phyloP scores from a whole-genome alignment of 1,284 basidiomycete species.

The Austropuccinia psidii region DNA sequence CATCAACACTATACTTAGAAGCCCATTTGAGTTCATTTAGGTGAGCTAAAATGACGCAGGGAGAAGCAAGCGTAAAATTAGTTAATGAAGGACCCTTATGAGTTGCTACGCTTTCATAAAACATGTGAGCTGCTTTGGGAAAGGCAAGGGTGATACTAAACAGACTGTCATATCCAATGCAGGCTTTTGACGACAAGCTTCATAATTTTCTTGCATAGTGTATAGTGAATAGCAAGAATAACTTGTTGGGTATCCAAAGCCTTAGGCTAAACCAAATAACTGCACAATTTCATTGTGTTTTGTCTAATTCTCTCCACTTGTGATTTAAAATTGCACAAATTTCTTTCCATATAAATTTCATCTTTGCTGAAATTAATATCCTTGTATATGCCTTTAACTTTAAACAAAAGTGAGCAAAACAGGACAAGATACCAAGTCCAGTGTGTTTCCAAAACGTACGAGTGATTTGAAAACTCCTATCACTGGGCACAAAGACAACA shows the following conservation, averaged over 20 bases:
- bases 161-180: conserved; percentile 76
- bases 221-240: conserved; percentile 81
- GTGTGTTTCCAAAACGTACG: too few relatives aligned
- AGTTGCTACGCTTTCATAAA: conserved; percentile 76
- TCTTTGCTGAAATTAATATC: conserved; percentile 87
- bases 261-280: conserved; percentile 59
- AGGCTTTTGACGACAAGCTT: conserved; percentile 57
- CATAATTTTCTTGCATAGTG: conserved; percentile 65
- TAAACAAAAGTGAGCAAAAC: too few relatives aligned
- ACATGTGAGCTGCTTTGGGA: conserved; percentile 61
- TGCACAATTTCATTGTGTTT: conserved; percentile 75
- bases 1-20: conserved; percentile 72
- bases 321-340: conserved; percentile 79
- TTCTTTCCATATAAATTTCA: conserved; percentile 93
- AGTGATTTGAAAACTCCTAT: too few relatives aligned
- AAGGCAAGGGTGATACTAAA: conserved; percentile 84
- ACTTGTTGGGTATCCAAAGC: conserved; percentile 41
- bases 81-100: conserved; percentile 89
- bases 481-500: too few relatives aligned
- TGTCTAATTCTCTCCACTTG: conserved; percentile 71
- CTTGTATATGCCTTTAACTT: conserved; percentile 58
- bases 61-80: conserved; percentile 88
- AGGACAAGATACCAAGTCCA: too few relatives aligned
- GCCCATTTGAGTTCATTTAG: conserved; percentile 91
- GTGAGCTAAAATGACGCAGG: conserved; percentile 89